Evolutionary conservation across 192 early-diverging fungal genomes (phyloP).

Genomic region (Coemansia sp.): DNA sequence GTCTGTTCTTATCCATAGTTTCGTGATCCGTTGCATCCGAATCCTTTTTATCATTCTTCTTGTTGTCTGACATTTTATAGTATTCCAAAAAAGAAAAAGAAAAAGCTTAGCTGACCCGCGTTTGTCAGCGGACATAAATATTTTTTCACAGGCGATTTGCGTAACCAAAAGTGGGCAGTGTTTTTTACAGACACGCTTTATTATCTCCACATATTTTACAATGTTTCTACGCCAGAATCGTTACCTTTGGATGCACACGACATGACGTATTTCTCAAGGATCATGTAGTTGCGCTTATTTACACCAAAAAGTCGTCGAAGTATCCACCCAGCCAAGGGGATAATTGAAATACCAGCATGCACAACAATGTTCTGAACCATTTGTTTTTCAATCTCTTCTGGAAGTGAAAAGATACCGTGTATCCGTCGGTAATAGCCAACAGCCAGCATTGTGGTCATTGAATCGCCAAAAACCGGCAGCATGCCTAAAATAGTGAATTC

Average conservation of each 20-base stretch:
- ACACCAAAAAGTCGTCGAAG: constrained; percentile 25
- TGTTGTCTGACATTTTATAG: too few relatives aligned
- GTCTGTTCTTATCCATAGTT: too few relatives aligned
- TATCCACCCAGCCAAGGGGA: constrained; percentile 42
- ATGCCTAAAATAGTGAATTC: constrained; percentile 29
- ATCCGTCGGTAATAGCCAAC: constrained; percentile 25
- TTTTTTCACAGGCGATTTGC: too few relatives aligned
- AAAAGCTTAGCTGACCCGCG: too few relatives aligned
- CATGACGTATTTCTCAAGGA: constrained; percentile 33
- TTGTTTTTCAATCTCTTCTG: constrained; percentile 13
- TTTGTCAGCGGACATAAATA: too few relatives aligned
- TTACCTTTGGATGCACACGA: neutral
- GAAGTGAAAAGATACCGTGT: constrained; percentile 17
- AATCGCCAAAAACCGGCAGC: constrained; percentile 29
- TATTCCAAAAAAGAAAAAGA: too few relatives aligned
- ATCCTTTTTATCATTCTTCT: too few relatives aligned
- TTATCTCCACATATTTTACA: too few relatives aligned
- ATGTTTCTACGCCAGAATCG: too few relatives aligned
- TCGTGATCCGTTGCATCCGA: too few relatives aligned
- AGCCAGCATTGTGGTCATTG: constrained; percentile 28
- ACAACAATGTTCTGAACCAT: constrained; percentile 24
- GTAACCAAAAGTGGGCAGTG: too few relatives aligned
- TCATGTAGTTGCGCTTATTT: constrained; percentile 38
- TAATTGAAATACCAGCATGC: constrained; percentile 22
- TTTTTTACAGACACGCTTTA: too few relatives aligned